A percentile compares a stretch with the other conserved stretches of the same genome.
Evolutionary conservation across 2,329 filamentous ascomycete species (phyloP).

Genomic region (Fusarium floridanum): DNA sequence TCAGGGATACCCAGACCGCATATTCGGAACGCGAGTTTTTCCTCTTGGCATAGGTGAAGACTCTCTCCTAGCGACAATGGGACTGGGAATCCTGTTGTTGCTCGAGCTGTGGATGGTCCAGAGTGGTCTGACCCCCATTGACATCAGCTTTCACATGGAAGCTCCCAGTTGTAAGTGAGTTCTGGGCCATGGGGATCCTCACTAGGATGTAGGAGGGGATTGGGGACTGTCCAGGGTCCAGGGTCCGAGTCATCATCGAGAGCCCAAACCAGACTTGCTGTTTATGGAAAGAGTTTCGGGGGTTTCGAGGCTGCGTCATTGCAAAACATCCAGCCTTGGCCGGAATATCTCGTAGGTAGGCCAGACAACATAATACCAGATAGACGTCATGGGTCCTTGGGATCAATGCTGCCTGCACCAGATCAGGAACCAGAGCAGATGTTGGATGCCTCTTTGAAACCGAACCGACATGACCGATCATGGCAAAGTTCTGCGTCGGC

Average conservation of each 20-base stretch:
- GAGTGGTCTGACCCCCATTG: conserved; percentile 20
- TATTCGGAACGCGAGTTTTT: conserved; percentile 38
- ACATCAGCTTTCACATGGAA: conserved; percentile 25
- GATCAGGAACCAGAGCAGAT: conserved; percentile 25
- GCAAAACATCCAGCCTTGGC: conserved; percentile 2
- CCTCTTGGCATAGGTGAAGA: conserved; percentile 28
- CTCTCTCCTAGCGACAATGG: conserved; percentile 22
- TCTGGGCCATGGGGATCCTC: conserved; percentile 33
- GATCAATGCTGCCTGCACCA: conserved; percentile 16
- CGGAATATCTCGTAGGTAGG: conserved; percentile 26
- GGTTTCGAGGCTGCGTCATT: conserved; percentile 34
- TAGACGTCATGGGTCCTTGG: conserved; percentile 25
- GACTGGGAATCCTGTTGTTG: conserved; percentile 11
- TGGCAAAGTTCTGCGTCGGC: conserved; percentile 28
- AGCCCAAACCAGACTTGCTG: conserved; percentile 24
- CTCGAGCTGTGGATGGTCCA: conserved; percentile 19
- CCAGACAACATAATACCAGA: conserved; percentile 12
- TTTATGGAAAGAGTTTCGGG: conserved; percentile 30
- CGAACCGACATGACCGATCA: conserved; percentile 25
- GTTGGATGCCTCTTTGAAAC: conserved; percentile 31
- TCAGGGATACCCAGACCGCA: conserved; percentile 46
- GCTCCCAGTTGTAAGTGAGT: conserved; percentile 22
- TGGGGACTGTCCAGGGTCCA: conserved; percentile 30
- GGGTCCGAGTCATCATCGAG: conserved; percentile 20
- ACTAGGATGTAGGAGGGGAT: conserved; percentile 20